phyloP scores from a whole-genome alignment of 768 basidiomycete genomes.

The Phanerochaete sordida region DNA sequence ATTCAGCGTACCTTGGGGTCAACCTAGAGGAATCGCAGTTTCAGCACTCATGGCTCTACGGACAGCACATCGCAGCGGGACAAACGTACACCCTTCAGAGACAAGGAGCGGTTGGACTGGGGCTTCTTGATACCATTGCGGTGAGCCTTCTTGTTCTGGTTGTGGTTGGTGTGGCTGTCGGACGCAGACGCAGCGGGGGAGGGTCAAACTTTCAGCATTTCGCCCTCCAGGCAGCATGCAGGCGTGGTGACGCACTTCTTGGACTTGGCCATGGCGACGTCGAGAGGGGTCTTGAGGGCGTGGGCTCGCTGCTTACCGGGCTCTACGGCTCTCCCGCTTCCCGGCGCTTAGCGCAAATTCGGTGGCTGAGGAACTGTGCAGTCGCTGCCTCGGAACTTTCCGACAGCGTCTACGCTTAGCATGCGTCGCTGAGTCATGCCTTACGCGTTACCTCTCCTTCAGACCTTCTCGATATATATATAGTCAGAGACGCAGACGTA shows the following conservation, averaged over 20 bases:
- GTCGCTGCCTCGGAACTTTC: conserved; percentile 2
- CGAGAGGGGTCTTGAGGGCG: conserved; percentile 16
- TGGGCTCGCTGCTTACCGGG: conserved; percentile 5
- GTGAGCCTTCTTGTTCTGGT: conserved; percentile 96
- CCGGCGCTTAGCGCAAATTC: not conserved
- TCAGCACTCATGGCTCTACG: not conserved
- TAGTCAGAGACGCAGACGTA: no score
- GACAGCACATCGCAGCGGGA: not conserved
- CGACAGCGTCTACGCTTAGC: not conserved
- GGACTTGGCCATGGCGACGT: conserved; percentile 85
- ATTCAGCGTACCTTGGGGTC: conserved; percentile 63
- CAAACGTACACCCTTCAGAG: conserved; percentile 84
- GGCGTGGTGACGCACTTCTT: conserved; percentile 70
- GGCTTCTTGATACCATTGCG: conserved; percentile 95
- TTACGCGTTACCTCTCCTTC: no score
- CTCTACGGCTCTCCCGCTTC: not conserved
- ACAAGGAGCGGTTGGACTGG: conserved; percentile 66
- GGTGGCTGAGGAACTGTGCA: conserved; percentile 15
- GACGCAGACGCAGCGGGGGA: not conserved
- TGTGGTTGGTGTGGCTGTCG: conserved; percentile 85
- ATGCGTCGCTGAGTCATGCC: not conserved
- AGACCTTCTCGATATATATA: no score
- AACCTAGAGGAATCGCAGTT: conserved; percentile 44
- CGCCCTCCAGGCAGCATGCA: not conserved
- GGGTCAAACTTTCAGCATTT: conserved; percentile 10